A percentile compares a stretch with the other conserved stretches of the same genome.
Evolutionary conservation across 257 asterid species (phyloP).

Genomic region (Solanum virginianum): DNA sequence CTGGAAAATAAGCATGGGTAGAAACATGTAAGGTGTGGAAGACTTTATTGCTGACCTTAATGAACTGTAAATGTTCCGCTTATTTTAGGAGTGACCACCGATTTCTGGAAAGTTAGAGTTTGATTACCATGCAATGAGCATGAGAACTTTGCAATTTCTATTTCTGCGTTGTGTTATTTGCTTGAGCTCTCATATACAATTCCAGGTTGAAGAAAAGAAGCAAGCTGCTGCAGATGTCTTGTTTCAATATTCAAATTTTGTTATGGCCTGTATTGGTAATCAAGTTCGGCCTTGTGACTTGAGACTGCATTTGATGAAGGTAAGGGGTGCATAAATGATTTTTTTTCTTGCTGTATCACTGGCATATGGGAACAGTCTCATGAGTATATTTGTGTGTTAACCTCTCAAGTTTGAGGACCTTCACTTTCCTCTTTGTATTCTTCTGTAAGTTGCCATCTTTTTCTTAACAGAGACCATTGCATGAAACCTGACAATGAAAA

Average conservation of each 20-base stretch:
- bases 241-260: slow-evolving; percentile 77
- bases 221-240: slow-evolving; percentile 96
- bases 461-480: not conserved
- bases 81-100: not conserved
- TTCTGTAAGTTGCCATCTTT: not conserved
- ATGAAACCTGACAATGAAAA: not conserved
- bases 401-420: not conserved
- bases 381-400: not conserved
- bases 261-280: slow-evolving; percentile 69
- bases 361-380: not conserved
- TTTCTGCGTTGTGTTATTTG: not conserved
- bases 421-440: not conserved
- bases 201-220: slow-evolving; percentile 74
- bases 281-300: slow-evolving; percentile 89
- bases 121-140: not conserved
- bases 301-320: slow-evolving; percentile 97
- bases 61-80: not conserved
- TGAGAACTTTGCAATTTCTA: not conserved
- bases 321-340: slow-evolving; percentile 4
- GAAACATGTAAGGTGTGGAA: not conserved
- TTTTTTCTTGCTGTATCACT: not conserved
- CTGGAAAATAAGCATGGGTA: not conserved
- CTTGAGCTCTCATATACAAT: not conserved
- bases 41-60: not conserved
- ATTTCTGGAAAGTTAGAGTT: not conserved